These are phyloP conservation scores for Diaporthe citri DNA, from an alignment of 2,329 filamentous ascomycete species.

Conservation along the genomic window DNA sequence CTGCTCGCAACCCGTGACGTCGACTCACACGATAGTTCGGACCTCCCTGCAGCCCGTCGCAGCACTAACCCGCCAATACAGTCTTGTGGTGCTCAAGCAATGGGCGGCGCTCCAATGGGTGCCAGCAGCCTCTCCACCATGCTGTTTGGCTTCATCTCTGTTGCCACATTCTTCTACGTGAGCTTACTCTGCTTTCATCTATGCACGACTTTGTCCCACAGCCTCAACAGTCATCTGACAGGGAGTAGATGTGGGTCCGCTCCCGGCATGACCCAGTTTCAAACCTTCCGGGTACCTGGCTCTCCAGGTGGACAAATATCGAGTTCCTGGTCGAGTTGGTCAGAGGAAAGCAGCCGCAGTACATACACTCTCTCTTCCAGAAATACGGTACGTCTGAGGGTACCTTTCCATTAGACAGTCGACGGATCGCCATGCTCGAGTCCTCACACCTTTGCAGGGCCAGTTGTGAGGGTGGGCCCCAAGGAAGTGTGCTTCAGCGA, in stretches of 20 bases:
- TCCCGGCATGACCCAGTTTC: slow-evolving; percentile 39
- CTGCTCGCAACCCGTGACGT: neutral
- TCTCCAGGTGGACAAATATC: slow-evolving; percentile 44
- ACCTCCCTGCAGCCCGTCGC: neutral
- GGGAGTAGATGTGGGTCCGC: slow-evolving; percentile 29
- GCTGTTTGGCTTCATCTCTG: slow-evolving; percentile 12
- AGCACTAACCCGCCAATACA: neutral
- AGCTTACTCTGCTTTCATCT: neutral
- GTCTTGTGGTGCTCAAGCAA: neutral
- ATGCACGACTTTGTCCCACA: neutral
- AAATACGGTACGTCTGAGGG: slow-evolving; percentile 41
- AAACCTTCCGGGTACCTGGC: slow-evolving; percentile 45
- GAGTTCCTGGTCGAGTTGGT: slow-evolving; percentile 38
- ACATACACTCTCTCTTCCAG: slow-evolving; percentile 44
- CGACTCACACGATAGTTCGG: neutral
- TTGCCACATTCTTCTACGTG: slow-evolving; percentile 20
- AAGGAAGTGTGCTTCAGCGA: slow-evolving; percentile 46
- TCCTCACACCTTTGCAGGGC: slow-evolving; percentile 28
- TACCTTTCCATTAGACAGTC: too few relatives aligned
- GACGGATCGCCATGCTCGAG: neutral
- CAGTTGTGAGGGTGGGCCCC: slow-evolving; percentile 47
- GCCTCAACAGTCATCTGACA: neutral
- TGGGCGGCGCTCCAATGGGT: neutral
- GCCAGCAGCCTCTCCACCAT: slow-evolving; percentile 9
- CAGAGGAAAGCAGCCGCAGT: slow-evolving; percentile 41